Evolutionary conservation across 2,329 filamentous ascomycete genomes (phyloP), one percentile per base, ranked within the genome.

Genomic region (Westerdykella aurantiaca): DNA sequence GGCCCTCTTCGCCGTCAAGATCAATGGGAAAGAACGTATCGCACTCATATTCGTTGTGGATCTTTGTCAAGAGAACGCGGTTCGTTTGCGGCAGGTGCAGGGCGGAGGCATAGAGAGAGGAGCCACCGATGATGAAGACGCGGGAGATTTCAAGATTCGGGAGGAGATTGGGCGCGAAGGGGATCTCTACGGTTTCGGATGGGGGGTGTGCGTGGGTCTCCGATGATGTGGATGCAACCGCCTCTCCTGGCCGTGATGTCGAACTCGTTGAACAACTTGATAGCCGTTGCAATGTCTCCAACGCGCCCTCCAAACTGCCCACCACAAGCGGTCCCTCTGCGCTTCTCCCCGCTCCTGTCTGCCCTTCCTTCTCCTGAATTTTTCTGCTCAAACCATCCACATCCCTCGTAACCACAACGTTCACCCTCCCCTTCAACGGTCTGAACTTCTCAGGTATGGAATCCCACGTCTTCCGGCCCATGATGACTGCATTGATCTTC

Each of bases 391-490:
- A 56, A 53, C 2, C 50, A 14, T 45, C 48, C 7, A 47, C 48
- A n/a, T 38, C 49, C 34, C 83, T 75, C 48, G 82, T 86, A 53
- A 98, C 74, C 52, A 97, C 80, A 34, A 96, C 80, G 67, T 95
- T 97, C 40, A 89, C 73, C 9, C 93, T 76, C 49, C 82, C 85
- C 48, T 81, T 83, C 29, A 98, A 75, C 14, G 93, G 93, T 2
- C 89, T 78, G 64, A 93, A 89, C 41, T 75, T 78, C 6, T 74
- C 62, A 2, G 93, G 91, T 47, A 98, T 91, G 51, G 83, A 88
- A 41, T 95, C 88, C 84, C 91, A 98, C 0, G 93, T 98, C 69
- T 94, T 96, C 61, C 93, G 86, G 47, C 93, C 93, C 93, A 98
- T 98, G 55, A 98, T 85, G 41, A 97, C 87, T 14, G 87, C 86